Evolutionary conservation across 306 rosid genomes (phyloP), one percentile per base, ranked within the genome.

Genomic region (Coriaria nepalensis): DNA sequence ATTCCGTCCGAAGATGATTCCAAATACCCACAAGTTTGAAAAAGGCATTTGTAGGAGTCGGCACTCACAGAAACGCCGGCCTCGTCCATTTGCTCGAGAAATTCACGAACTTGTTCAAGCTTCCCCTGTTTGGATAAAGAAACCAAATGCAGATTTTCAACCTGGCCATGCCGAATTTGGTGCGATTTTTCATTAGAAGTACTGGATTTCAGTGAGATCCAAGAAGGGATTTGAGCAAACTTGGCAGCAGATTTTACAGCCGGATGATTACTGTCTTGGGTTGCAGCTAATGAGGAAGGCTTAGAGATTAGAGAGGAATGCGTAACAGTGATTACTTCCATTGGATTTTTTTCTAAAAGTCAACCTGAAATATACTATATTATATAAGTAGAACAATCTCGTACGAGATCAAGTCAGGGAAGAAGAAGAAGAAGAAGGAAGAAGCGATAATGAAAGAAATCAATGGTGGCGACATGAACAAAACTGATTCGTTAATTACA

Each of bases 111-210:
- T 53, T 73, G 66, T 55, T 45, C 53, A 51, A 76, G 58, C 67
- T 65, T 70, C 55, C 80, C 73, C 52, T 67, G 60, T 46, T 70
- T 79, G 29, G 87, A 64, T 44, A 73, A 55, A 49, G 80, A 76
- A 66, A 73, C 44, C 51, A 76, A 49, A 48, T 80, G 76, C 56
- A 80, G 44, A 49, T 73, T 76, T 59, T 80, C 83, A 59, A 76
- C 74, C 34, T 67, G 71, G 34, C 78, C 72, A 4, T 12, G 57
- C 50, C 64, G 67, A 53, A 13, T 9, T 45, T 43, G 42, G 14
- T 10, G 49, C 44, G 67, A 62, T 10, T 47, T 56, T 37, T 15
- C 34, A 2, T 62, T 46, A 40, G 60, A 32, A 51, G 50, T 13
- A 4, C 55, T 49, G 49, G 59, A 47, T 46, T 64, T 70, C 50